Evolutionary conservation across 345 rosid species (phyloP).

Genomic region (Syzygium aqueum): DNA sequence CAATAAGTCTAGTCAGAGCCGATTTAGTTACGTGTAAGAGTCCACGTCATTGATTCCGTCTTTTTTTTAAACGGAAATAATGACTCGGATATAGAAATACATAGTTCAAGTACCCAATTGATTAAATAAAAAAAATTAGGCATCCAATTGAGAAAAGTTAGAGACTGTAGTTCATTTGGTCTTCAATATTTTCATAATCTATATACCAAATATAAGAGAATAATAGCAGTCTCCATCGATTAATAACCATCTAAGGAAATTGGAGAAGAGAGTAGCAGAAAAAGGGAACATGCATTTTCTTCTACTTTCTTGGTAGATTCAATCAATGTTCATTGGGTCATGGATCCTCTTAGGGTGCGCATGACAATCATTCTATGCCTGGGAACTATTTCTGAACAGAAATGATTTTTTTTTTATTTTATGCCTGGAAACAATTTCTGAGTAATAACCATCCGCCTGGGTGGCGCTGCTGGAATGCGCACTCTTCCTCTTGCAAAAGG

Average conservation of each 20-base stretch:
- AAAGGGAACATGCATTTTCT: neutral
- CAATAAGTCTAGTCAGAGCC: neutral
- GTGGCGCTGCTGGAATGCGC: too few species aligned
- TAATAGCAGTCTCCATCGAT: neutral
- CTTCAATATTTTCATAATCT: neutral
- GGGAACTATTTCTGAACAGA: too few species aligned
- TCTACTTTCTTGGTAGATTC: neutral
- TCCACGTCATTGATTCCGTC: neutral
- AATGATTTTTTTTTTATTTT: too few species aligned
- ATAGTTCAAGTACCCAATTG: neutral
- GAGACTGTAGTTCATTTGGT: neutral
- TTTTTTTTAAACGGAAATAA: neutral
- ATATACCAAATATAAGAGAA: neutral
- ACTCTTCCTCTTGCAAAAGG: too few species aligned
- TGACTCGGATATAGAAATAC: neutral
- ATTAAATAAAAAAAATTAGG: neutral
- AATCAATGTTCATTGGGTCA: neutral
- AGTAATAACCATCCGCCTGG: too few species aligned
- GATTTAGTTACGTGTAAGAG: too few species aligned
- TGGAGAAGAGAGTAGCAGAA: neutral
- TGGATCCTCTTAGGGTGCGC: neutral
- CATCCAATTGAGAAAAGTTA: neutral
- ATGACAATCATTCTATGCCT: too few species aligned
- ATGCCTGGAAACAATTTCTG: too few species aligned
- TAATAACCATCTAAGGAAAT: neutral